A percentile compares a stretch with the other conserved stretches of the same genome.
Conservation (phyloP, 106 monocot species). For the Dendrobium nobile region DNA sequence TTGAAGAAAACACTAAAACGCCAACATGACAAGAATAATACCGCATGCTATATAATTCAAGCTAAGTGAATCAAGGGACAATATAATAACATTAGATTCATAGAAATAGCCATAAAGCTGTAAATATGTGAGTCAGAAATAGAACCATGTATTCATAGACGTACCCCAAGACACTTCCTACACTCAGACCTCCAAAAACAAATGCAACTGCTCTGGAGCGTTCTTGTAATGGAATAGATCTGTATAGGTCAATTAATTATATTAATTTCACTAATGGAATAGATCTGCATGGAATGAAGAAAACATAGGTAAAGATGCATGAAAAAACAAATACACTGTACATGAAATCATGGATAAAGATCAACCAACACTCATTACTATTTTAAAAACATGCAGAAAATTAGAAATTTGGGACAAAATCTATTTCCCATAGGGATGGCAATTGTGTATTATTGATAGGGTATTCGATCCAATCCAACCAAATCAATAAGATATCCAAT, state of each 20-base stretch:
- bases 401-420: no score
- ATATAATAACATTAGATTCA: neutral
- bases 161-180: slow-evolving; percentile 93
- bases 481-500: no score
- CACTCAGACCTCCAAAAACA: slow-evolving; percentile 97
- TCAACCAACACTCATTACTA: no score
- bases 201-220: slow-evolving; percentile 93
- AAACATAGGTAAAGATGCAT: no score
- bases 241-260: slow-evolving; percentile 20
- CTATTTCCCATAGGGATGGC: no score
- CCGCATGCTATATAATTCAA: no score
- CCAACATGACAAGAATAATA: neutral
- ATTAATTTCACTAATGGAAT: slow-evolving; percentile 39
- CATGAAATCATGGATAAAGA: no score
- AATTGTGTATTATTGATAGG: no score
- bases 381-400: no score
- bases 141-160: neutral
- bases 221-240: slow-evolving; percentile 84
- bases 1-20: neutral
- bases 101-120: neutral
- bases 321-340: neutral
- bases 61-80: no score
- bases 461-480: no score
- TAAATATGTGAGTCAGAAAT: neutral
- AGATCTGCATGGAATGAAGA: slow-evolving; percentile 27